Evolutionary conservation across 108 stramenopile genomes (phyloP).

Genomic region (Fragilariopsis cylindrus): DNA sequence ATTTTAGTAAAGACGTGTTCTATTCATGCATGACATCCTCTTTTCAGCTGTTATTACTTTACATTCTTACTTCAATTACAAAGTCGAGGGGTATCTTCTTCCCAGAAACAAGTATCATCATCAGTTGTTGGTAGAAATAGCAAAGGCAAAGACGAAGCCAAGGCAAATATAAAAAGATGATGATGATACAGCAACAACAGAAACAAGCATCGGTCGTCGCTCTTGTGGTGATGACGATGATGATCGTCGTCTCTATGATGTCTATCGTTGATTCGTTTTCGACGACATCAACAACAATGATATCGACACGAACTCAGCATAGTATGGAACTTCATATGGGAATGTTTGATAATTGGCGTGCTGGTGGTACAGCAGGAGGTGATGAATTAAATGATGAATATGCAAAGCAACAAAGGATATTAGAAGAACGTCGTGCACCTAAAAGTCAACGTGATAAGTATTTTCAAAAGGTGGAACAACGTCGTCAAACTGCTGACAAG

Average conservation of each 20-base stretch:
- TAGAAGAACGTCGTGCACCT: constrained; percentile 57
- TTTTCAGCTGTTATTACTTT: too few species aligned
- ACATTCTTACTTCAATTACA: too few species aligned
- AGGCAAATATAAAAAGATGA: too few species aligned
- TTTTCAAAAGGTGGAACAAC: constrained; percentile 72
- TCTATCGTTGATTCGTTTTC: background rate
- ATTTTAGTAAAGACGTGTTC: too few species aligned
- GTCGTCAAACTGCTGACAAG: constrained; percentile 61
- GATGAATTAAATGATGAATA: constrained; percentile 70
- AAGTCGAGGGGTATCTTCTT: too few species aligned
- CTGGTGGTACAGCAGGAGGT: constrained; percentile 52
- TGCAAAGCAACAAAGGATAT: constrained; percentile 78
- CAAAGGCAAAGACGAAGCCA: too few species aligned
- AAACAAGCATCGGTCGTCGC: too few species aligned
- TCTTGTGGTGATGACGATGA: too few species aligned
- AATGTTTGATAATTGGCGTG: constrained; percentile 49
- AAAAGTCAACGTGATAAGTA: constrained; percentile 70
- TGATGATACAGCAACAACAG: too few species aligned
- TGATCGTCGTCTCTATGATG: background rate
- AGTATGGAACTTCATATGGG: constrained; percentile 25
- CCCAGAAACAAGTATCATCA: too few species aligned
- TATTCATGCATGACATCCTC: too few species aligned
- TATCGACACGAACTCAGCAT: background rate
- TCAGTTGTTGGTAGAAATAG: too few species aligned
- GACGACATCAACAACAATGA: background rate